Conservation (phyloP, 805 yeast species). For the Candida boidinii region DNA sequence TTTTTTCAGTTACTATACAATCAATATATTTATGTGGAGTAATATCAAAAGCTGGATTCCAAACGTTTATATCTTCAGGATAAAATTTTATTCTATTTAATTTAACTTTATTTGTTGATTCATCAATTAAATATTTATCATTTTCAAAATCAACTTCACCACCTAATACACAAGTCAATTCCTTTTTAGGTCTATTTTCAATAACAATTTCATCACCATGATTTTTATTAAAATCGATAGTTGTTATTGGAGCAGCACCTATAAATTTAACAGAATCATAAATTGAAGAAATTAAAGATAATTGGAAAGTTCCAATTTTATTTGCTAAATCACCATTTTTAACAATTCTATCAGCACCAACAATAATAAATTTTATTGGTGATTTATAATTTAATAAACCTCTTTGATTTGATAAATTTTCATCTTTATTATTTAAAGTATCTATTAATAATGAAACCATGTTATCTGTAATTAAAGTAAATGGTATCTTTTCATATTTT, state of each 20-base stretch:
- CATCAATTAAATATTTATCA: slow-evolving; percentile 22
- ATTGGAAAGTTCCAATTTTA: slow-evolving; percentile 90
- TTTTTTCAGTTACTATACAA: slow-evolving; percentile 81
- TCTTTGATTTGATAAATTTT: slow-evolving; percentile 6
- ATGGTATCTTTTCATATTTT: slow-evolving; percentile 77
- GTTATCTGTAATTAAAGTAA: slow-evolving; percentile 82
- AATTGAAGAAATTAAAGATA: slow-evolving; percentile 63
- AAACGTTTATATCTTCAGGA: slow-evolving; percentile 75
- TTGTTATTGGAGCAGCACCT: slow-evolving; percentile 93
- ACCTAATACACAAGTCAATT: slow-evolving; percentile 72
- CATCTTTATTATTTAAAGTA: slow-evolving; percentile 25
- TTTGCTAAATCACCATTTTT: slow-evolving; percentile 93
- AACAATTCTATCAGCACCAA: slow-evolving; percentile 94
- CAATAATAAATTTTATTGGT: slow-evolving; percentile 82
- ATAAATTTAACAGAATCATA: slow-evolving; percentile 68
- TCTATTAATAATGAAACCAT: slow-evolving; percentile 78
- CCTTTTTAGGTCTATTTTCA: slow-evolving; percentile 80
- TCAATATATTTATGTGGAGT: slow-evolving; percentile 81
- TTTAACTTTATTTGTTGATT: slow-evolving; percentile 12
- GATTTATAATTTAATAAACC: slow-evolving; percentile 28
- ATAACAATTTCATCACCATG: slow-evolving; percentile 73
- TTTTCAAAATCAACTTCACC: slow-evolving; percentile 32
- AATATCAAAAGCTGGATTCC: slow-evolving; percentile 97
- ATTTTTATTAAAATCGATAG: slow-evolving; percentile 62
- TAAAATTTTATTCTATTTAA: slow-evolving; percentile 63